Percentiles rank a stretch among this genome's conserved stretches.
phyloP scores from a whole-genome alignment of 768 basidiomycete species.

The Boletus barrowsii region DNA sequence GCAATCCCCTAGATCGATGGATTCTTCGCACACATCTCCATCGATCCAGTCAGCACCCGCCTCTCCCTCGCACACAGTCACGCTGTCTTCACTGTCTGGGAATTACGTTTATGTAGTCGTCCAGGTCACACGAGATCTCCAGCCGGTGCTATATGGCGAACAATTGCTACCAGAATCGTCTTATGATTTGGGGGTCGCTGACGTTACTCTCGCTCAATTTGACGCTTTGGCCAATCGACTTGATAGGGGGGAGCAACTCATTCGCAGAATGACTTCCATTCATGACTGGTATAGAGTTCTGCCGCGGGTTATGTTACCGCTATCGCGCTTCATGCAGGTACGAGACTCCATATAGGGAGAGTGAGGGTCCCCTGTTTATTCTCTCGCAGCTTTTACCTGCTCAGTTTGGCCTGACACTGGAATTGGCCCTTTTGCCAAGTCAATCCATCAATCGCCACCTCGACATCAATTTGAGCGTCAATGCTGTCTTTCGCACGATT shows the following conservation, averaged over 20 bases:
- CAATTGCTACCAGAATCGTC: conserved; percentile 70
- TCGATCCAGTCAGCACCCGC: conserved; percentile 53
- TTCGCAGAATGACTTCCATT: conserved; percentile 30
- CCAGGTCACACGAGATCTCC: conserved; percentile 88
- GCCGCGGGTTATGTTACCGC: conserved; percentile 60
- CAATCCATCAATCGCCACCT: conserved; percentile 47
- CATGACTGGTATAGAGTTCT: conserved; percentile 48
- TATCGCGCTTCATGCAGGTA: conserved; percentile 77
- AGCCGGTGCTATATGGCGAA: conserved; percentile 83
- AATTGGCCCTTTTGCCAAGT: conserved; percentile 65
- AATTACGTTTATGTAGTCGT: conserved; percentile 82
- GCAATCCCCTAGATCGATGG: conserved; percentile 34
- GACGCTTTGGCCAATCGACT: conserved; percentile 54
- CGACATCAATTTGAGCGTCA: conserved; percentile 79
- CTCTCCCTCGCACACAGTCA: conserved; percentile 55
- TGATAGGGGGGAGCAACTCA: conserved; percentile 40
- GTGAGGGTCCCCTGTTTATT: conserved; percentile 4
- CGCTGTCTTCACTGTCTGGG: conserved; percentile 88
- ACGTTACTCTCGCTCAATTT: conserved; percentile 83
- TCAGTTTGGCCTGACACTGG: conserved; percentile 73
- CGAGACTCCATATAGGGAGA: conserved; percentile 18
- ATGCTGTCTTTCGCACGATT: conserved; percentile 80
- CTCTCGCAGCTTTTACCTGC: conserved; percentile 52
- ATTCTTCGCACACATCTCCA: conserved; percentile 71
- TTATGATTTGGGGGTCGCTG: conserved; percentile 77